phyloP scores from a whole-genome alignment of 345 rosid genomes.

The Corymbia maculata region DNA sequence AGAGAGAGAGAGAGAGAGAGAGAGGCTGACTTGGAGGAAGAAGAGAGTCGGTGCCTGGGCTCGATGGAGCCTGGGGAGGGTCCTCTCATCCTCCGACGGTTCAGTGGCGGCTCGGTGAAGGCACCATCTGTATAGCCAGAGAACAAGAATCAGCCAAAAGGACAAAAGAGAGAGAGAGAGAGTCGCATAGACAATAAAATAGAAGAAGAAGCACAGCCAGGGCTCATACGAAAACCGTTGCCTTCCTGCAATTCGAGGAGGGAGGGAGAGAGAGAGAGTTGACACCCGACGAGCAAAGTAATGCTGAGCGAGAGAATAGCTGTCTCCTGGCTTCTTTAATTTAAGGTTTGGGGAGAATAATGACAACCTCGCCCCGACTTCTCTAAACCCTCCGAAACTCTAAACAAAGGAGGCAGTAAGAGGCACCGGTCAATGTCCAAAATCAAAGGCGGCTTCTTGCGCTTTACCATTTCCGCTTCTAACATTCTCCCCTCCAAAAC shows the following conservation, averaged over 20 bases:
- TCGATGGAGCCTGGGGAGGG: conserved; percentile 39
- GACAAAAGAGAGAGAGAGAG: neutral
- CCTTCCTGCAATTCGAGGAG: neutral
- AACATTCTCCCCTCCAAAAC: neutral
- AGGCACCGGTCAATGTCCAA: neutral
- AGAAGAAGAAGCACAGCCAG: neutral
- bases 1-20: neutral
- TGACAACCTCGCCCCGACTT: neutral
- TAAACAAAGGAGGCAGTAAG: neutral
- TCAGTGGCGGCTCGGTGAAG: neutral
- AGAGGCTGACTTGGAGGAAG: conserved; percentile 28
- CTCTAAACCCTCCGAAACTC: neutral
- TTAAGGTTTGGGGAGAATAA: neutral
- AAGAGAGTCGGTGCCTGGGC: conserved; percentile 42
- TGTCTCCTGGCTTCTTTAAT: neutral
- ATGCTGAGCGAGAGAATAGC: neutral
- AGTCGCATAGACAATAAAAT: neutral
- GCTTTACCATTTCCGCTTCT: neutral
- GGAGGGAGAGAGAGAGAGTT: neutral
- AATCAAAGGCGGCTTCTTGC: neutral
- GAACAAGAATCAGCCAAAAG: neutral
- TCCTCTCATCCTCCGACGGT: conserved; percentile 21
- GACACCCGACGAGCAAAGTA: neutral
- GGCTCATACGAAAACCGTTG: neutral
- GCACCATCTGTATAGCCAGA: neutral